Evolutionary conservation across 441 rosid species (phyloP), one percentile per base, ranked within the genome.

Genomic region (Manihot esculenta): DNA sequence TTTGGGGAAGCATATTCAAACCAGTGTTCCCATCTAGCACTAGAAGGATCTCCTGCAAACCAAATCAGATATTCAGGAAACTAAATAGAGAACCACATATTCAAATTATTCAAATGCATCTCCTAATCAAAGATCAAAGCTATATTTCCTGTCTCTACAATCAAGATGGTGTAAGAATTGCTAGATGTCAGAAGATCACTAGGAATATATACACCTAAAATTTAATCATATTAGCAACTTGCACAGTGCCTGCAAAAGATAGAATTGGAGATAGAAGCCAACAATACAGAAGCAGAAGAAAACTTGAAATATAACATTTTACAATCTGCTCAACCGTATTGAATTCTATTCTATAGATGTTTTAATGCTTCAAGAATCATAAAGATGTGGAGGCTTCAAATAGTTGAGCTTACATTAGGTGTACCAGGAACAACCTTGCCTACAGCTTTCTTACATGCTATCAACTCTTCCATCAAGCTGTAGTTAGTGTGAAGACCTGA

Each of bases 1-100:
- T 96, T 79, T 92, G 98, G 56, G 98, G 98, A 79, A 92, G 96
- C 98, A 90, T 90, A 80, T 92, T 92, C 80, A 92, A 76, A 48
- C 98, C 98, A 30, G 98, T 92, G 23, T 90, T 92, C 72, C 98
- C 98, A 82, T 92, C 98, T 70, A 92, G 85, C 69, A 92, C 98
- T 61, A 90, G 89, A 38, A 92, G 76, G 72, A 90, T 90, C 84
- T 92, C 98, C 98, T 92, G 88, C 74, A 64, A 30, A 63, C 33
- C 59, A 70, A 70, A 44, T 64, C 48, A 70, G 26, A 24, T 30
- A 41, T 35, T 63, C 53, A n/a, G n/a, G 21, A 60, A 10, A 35
- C 38, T 21, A 4, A 26, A 44, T 20, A 33, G 65, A 58, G 65
- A 57, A 24, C 1, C 1, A 11, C 5, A 45, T 11, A 42, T 45